Evolutionary conservation across 441 rosid genomes (phyloP), one percentile per base, ranked within the genome.

Genomic region (Populus trichocarpa): DNA sequence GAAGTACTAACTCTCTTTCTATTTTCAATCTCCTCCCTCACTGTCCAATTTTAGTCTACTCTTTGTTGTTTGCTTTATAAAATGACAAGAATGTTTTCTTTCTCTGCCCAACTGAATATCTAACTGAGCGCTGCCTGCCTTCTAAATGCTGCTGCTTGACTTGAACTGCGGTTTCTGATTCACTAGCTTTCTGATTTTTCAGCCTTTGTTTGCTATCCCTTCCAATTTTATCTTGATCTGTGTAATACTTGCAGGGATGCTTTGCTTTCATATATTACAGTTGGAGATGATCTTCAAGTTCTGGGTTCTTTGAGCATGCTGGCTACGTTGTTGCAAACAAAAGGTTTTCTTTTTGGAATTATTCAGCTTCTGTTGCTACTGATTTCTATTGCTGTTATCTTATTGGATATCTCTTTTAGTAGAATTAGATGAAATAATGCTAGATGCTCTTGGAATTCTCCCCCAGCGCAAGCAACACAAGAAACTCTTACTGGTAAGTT

Each of bases 401-500:
- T 80, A 86, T 79, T 61, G 18, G 71, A 30, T 77, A 68, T 87
- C 72, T 77, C 68, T 65, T 42, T 77, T 63, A 88, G 74, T 82
- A 97, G 99, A 97, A 85, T 86, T 95, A 86, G 98, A 97, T 78
- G 99, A 97, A 84, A 87, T 95, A 77, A 90, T 97, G 99, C 87
- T 97, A 73, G 99, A 97, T 90, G 92, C 94, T 73, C 96, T 95
- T 84, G 99, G 99, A 77, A 92, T 95, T 87, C 97, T 97, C 82
- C 99, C 99, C 71, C 99, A 92, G 76, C 95, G 99, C 76, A 90
- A 97, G 87, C 95, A 93, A 77, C 99, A 97, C 80, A 97, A 95
- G 89, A 95, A 97, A 77, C 96, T 90, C 80, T 82, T 97, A 85
- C 86, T 95, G 90, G 99, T 95, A 82, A 84, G 96, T 82, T 67